Conservation (phyloP, 305 asterid species). For the Vinca major region DNA sequence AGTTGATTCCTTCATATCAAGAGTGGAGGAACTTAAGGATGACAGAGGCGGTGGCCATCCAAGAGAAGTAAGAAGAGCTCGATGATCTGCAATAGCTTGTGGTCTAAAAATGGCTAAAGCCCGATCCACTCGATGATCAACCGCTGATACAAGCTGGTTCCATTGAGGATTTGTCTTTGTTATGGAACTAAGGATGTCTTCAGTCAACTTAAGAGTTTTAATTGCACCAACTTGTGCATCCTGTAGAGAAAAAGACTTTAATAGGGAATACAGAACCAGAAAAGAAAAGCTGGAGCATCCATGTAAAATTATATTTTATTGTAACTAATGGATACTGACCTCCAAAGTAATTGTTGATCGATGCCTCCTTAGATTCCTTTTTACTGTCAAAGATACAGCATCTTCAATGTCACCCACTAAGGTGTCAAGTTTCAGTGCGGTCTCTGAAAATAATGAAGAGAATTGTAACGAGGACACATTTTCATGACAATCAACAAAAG, state of each 20-base stretch:
- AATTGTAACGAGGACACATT: slow-evolving; percentile 1
- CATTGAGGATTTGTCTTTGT: slow-evolving; percentile 71
- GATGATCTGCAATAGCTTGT: slow-evolving; percentile 92
- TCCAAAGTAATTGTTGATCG: slow-evolving; percentile 42
- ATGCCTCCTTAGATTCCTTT: slow-evolving; percentile 56
- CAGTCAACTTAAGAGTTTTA: slow-evolving; percentile 53
- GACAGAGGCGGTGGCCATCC: slow-evolving; percentile 95
- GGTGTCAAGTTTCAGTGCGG: slow-evolving; percentile 70
- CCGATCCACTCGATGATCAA: slow-evolving; percentile 91
- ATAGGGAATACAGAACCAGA: neutral
- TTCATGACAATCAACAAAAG: neutral
- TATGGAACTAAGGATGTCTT: slow-evolving; percentile 57
- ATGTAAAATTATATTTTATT: neutral
- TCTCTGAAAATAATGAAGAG: slow-evolving; percentile 48
- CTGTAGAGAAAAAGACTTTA: slow-evolving; percentile 30
- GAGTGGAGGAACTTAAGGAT: slow-evolving; percentile 41
- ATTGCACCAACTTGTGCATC: slow-evolving; percentile 54
- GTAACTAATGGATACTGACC: slow-evolving; percentile 38
- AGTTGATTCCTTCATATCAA: slow-evolving; percentile 36
- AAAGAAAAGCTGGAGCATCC: neutral
- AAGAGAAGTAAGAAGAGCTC: slow-evolving; percentile 80
- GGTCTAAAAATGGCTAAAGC: slow-evolving; percentile 90
- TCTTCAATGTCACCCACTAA: slow-evolving; percentile 91
- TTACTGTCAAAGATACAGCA: slow-evolving; percentile 64
- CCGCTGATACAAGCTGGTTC: slow-evolving; percentile 73